Evolutionary conservation across 2,329 filamentous ascomycete species (phyloP).

Genomic region (Ophiognomonia clavigignenti-juglandacearum): DNA sequence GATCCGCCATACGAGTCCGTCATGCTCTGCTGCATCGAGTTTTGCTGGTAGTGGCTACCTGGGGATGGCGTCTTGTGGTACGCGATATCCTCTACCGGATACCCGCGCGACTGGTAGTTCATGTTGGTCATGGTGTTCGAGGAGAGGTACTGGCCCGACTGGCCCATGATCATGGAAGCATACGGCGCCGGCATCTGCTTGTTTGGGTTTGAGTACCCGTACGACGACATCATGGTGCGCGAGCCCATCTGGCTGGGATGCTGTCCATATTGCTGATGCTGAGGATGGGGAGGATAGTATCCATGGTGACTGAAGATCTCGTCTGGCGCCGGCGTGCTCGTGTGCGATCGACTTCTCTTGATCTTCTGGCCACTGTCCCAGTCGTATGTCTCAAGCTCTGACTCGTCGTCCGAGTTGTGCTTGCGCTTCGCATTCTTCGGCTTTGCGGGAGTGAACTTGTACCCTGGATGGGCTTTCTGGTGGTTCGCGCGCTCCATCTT

Average conservation of each 20-base stretch:
- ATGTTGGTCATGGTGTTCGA: slow-evolving; percentile 25
- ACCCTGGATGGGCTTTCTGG: slow-evolving; percentile 76
- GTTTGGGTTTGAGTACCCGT: slow-evolving; percentile 29
- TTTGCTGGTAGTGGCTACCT: slow-evolving; percentile 19
- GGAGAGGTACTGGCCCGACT: slow-evolving; percentile 11
- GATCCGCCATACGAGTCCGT: slow-evolving; percentile 16
- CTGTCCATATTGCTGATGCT: slow-evolving; percentile 3
- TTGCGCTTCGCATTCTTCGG: slow-evolving; percentile 36
- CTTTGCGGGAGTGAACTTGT: slow-evolving; percentile 91
- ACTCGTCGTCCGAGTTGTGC: slow-evolving; percentile 30
- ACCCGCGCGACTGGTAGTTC: slow-evolving; percentile 18
- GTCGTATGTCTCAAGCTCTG: slow-evolving; percentile 37
- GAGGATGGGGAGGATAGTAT: slow-evolving; percentile 16
- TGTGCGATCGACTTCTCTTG: slow-evolving; percentile 26
- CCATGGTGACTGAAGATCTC: slow-evolving; percentile 21
- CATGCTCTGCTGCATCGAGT: slow-evolving; percentile 11
- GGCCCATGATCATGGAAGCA: slow-evolving; percentile 19
- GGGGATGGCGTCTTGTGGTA: slow-evolving; percentile 31
- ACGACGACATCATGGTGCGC: slow-evolving; percentile 25
- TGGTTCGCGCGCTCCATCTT: slow-evolving; percentile 81
- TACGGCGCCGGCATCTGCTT: slow-evolving; percentile 35
- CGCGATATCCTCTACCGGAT: slow-evolving; percentile 25
- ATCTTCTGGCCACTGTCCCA: slow-evolving; percentile 34
- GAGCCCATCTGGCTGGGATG: slow-evolving; percentile 18
- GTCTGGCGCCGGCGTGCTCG: slow-evolving; percentile 25